Percentiles rank a stretch among this genome's conserved stretches.
Evolutionary conservation across 257 asterid genomes (phyloP).

Genomic region (Linaria vulgaris): DNA sequence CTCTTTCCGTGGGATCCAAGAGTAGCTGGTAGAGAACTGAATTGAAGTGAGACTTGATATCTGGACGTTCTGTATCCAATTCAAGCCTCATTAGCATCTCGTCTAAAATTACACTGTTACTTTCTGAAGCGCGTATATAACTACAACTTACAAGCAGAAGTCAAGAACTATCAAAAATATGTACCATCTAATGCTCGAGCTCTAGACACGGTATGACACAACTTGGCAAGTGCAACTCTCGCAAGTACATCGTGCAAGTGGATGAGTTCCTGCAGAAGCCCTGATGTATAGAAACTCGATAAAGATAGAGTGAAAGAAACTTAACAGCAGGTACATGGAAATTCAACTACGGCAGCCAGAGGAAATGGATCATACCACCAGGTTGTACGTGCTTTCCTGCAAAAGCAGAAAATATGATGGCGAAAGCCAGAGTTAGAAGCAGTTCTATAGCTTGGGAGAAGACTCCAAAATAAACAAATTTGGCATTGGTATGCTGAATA

Average conservation of each 20-base stretch:
- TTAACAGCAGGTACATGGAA: conserved; percentile 14
- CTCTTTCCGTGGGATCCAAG: conserved; percentile 98
- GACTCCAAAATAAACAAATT: no score
- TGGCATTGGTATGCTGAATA: no score
- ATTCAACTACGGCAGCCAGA: conserved; percentile 21
- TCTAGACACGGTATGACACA: conserved; percentile 87
- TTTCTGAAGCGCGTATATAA: conserved; percentile 3
- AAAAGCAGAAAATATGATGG: conserved; percentile 35
- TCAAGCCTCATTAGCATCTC: conserved; percentile 25
- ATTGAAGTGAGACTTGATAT: conserved; percentile 76
- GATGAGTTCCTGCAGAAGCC: conserved; percentile 91
- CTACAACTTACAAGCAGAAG: conserved; percentile 16
- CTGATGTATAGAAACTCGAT: conserved; percentile 56
- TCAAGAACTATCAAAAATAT: neutral
- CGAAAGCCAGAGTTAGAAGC: conserved; percentile 16
- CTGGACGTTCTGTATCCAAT: conserved; percentile 75
- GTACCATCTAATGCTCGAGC: conserved; percentile 95
- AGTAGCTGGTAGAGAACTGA: conserved; percentile 91
- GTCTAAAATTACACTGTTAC: conserved; percentile 14
- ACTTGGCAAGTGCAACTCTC: conserved; percentile 93
- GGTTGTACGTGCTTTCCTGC: conserved; percentile 89
- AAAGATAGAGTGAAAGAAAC: conserved; percentile 24
- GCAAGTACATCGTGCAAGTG: conserved; percentile 99
- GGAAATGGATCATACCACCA: conserved; percentile 66
- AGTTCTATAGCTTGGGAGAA: no score